Evolutionary conservation across 148 eudicot genomes (phyloP), one percentile per base, ranked within the genome.

Genomic region (Rhododendron henanense): DNA sequence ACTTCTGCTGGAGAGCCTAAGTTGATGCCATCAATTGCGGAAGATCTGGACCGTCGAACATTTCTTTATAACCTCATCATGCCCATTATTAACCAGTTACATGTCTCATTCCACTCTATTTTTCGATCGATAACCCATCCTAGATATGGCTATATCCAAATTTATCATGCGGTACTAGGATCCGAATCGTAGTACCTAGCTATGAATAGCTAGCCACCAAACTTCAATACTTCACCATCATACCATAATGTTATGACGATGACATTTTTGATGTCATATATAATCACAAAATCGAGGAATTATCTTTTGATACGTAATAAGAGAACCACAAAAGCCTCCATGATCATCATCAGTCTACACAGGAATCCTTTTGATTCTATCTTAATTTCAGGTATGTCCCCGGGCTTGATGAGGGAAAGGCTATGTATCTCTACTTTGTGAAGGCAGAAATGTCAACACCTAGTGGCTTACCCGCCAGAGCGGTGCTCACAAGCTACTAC

Each of bases 1-100:
- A 95, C 98, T 15, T 95, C 98, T 2, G 92, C 91, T 71, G 96
- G 96, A 82, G 93, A 93, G 87, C 96, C 95, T 0, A 95, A 93
- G 90, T 55, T 95, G 91, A 90, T 94, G 91, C 98, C 98, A 14
- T 87, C 98, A 14, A 95, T 94, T 79, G 95, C 92, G 1, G 98
- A 95, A 85, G 98, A 95, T 87, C 91, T 94, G 84, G 95, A 93
- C 79, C 93, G 98, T 78, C 89, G 96, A 21, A 92, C 98, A 61
- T 92, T 93, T 73, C 81, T 95, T 47, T 94, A 95, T 73, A 94
- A 93, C 85, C 94, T 95, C 85, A 84, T 91, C 87, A 94, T 93
- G 96, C 96, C 96, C 3, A 90, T 95, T 41, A 84, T 94, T 61
- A 94, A 91, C 87, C 93, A 91, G 95, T 95, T 81, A 89, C 87